Evolutionary conservation across 1,284 basidiomycete genomes (phyloP), one percentile per base, ranked within the genome.

Genomic region (Austroboletus niveus): DNA sequence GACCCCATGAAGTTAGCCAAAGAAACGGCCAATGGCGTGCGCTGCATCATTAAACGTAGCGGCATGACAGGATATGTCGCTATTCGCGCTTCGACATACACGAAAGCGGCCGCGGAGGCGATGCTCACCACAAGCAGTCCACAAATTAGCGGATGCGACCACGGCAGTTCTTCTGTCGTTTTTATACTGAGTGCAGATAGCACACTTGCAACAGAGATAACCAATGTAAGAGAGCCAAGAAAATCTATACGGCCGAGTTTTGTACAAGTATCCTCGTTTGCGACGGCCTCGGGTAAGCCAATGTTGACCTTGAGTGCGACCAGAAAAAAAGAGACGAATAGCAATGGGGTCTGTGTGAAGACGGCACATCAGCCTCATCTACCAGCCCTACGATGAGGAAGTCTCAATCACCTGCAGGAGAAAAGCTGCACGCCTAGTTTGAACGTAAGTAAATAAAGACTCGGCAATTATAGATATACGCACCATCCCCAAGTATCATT

Each of bases 41-140:
- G 74, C 61, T 83, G 83, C 24, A 76, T 80, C 45, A 95, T 78
- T 53, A 95, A 71, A 53, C 81, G 81, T 60, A 94, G 72, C 40
- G 93, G 92, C 82, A 96, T 88, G 43, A 95, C 85, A 8, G 93
- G 93, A 68, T 87, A 89, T 4, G 78, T 78, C 3, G 89, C 84
- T 72, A 81, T 82, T 56, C 78, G 74, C 52, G 84, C 80, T 71
- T 96, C 92, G 14, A 90, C 87, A 44, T 81, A 63, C 30, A 92
- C 65, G 66, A 96, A 95, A 6, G 77, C 61, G 6, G 75, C 61
- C 20, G 76, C 76, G 42, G 77, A 84, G 5, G 85, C 59, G 20
- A 70, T 69, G 60, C 87, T 85, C 17, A 75, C 66, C 32, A 72
- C 59, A 48, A 94, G 75, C 48, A 93, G 74, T 7, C 82, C 82